Conservation (phyloP, 2,329 filamentous ascomycete genomes). For the Lasiodiplodia sp. region DNA sequence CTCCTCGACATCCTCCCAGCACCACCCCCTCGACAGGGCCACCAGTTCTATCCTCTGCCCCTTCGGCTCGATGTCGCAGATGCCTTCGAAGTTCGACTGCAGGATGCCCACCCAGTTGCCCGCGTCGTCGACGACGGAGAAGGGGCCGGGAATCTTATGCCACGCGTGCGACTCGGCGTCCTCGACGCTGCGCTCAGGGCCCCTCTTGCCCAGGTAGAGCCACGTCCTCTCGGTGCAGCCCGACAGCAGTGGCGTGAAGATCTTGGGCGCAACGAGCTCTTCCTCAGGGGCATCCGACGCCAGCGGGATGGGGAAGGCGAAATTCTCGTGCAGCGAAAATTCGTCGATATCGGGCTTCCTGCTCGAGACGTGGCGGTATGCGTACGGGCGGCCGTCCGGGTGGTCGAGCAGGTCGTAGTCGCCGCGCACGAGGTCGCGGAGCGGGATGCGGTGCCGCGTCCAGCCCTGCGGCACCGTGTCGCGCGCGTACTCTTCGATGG, state of each 20-base stretch:
- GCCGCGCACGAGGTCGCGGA: constrained; percentile 5
- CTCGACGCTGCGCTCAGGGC: neutral
- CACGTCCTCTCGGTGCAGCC: constrained; percentile 13
- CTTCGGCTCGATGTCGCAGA: neutral
- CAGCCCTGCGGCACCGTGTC: constrained; percentile 8
- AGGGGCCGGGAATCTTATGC: constrained; percentile 9
- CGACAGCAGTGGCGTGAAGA: constrained; percentile 12
- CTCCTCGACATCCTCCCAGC: constrained; percentile 10
- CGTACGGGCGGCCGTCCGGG: constrained; percentile 7
- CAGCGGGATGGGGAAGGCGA: constrained; percentile 11
- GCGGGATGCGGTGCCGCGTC: neutral
- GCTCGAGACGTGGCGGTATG: constrained; percentile 1
- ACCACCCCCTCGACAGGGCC: constrained; percentile 17
- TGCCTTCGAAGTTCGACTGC: constrained; percentile 19
- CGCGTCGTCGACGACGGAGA: constrained; percentile 9
- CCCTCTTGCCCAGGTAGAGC: constrained; percentile 3
- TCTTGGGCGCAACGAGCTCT: neutral
- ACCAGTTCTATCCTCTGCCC: constrained; percentile 15
- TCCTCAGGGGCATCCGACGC: neutral
- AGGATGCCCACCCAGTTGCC: constrained; percentile 8
- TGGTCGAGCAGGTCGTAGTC: constrained; percentile 22
- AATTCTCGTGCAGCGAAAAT: constrained; percentile 11
- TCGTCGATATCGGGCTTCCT: neutral
- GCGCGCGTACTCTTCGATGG: constrained; percentile 8
- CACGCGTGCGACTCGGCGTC: neutral